phyloP scores from a whole-genome alignment of 2,329 filamentous ascomycete genomes.

The Capronia epimyces region DNA sequence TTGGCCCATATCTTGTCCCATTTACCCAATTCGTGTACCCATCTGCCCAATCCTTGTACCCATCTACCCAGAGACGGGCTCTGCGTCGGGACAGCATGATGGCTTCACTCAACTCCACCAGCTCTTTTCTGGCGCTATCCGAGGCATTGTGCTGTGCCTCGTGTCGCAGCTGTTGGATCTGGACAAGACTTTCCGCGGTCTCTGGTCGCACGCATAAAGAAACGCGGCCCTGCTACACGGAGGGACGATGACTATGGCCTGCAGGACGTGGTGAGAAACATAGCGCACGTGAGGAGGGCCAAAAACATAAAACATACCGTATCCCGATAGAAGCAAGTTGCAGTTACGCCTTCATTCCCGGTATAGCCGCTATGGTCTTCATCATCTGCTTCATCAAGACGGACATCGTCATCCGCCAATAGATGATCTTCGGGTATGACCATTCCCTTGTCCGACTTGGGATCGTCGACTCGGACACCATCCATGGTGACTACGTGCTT shows the following conservation, averaged over 20 bases:
- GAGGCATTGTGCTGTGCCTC: background rate
- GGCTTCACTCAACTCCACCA: too few relatives aligned
- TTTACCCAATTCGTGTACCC: too few relatives aligned
- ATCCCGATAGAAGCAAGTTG: slow-evolving; percentile 29
- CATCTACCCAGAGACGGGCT: too few relatives aligned
- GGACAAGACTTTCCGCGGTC: background rate
- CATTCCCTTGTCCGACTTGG: background rate
- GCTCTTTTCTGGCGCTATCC: too few relatives aligned
- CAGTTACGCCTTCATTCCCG: slow-evolving; percentile 29
- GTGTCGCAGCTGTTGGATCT: background rate
- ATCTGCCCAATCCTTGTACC: too few relatives aligned
- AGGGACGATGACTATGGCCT: background rate
- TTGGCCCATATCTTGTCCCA: background rate
- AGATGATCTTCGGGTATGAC: slow-evolving; percentile 2
- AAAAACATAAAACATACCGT: slow-evolving; percentile 27
- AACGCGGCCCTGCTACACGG: background rate
- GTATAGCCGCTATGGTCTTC: slow-evolving; percentile 25
- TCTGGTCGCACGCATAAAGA: background rate
- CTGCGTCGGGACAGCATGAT: too few relatives aligned
- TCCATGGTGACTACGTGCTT: slow-evolving; percentile 6
- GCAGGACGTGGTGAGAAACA: background rate
- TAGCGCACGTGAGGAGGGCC: background rate
- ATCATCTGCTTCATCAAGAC: slow-evolving; percentile 5
- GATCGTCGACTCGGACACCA: slow-evolving; percentile 7
- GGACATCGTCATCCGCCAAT: slow-evolving; percentile 4